Conservation (phyloP, 495 filamentous ascomycete species). For the Neurospora tetraspora region DNA sequence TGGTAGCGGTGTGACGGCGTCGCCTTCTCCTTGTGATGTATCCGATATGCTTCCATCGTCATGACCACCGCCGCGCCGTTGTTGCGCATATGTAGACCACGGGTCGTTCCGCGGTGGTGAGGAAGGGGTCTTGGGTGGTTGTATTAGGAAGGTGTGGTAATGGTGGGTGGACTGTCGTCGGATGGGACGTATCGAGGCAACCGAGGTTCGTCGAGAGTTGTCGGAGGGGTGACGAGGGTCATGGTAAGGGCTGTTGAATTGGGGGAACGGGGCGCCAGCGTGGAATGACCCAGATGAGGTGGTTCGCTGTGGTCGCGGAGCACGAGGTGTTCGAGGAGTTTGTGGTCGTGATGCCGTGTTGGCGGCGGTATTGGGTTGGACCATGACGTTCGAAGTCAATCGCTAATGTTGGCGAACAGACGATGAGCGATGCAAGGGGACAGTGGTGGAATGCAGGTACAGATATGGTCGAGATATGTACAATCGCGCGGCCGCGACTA, state of each 20-base stretch:
- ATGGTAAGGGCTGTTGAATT: slow-evolving; percentile 14
- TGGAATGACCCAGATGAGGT: slow-evolving; percentile 35
- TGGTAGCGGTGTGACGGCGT: slow-evolving; percentile 61
- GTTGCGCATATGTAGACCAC: background rate
- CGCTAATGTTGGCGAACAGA: background rate
- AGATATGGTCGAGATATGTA: background rate
- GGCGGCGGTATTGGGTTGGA: background rate
- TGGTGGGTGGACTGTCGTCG: slow-evolving; percentile 61
- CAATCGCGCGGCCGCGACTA: background rate
- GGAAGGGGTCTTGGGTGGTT: slow-evolving; percentile 64
- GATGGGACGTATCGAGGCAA: slow-evolving; percentile 4
- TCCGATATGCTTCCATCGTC: slow-evolving; percentile 11
- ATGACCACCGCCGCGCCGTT: slow-evolving; percentile 10
- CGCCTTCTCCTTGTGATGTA: background rate
- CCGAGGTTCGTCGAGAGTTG: slow-evolving; percentile 8
- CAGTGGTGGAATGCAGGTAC: background rate
- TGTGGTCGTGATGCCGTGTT: slow-evolving; percentile 12
- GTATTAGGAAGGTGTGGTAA: slow-evolving; percentile 92
- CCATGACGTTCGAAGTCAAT: background rate
- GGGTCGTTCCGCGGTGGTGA: slow-evolving; percentile 15
- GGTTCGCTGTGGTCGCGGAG: slow-evolving; percentile 10
- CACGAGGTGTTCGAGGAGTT: slow-evolving; percentile 11
- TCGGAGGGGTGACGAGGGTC: slow-evolving; percentile 3
- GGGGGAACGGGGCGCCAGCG: slow-evolving; percentile 37
- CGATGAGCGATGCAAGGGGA: background rate